phyloP scores from a whole-genome alignment of 139 green algal genomes.

The Zygnema circumcarinatum region DNA sequence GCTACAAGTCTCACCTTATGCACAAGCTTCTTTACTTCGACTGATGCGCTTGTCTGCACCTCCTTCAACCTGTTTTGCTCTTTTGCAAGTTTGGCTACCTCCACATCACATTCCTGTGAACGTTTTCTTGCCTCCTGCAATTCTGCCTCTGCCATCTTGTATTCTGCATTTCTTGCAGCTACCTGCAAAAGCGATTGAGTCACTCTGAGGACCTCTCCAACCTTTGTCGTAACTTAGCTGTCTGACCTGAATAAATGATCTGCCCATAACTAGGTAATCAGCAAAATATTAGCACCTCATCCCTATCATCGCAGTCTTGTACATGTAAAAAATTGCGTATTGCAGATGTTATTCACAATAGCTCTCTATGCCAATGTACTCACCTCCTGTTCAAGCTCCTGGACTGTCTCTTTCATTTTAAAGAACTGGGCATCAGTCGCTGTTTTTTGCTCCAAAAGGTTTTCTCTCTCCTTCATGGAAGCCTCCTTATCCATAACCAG shows the following conservation, averaged over 20 bases:
- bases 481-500: constrained; percentile 41
- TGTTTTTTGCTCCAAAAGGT: constrained; percentile 63
- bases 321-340: background rate
- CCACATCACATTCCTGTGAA: constrained; percentile 80
- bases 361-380: no score
- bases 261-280: no score
- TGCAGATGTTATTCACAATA: no score
- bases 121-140: constrained; percentile 67
- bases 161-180: constrained; percentile 15
- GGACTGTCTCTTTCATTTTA: constrained; percentile 2
- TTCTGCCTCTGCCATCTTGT: constrained; percentile 61
- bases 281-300: no score
- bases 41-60: constrained; percentile 46
- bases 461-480: constrained; percentile 47
- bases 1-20: constrained; percentile 60
- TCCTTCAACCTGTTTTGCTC: constrained; percentile 64
- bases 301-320: no score
- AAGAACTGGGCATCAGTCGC: constrained; percentile 8
- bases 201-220: no score
- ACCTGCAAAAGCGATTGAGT: constrained; percentile 46
- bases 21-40: constrained; percentile 63
- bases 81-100: constrained; percentile 71
- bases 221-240: no score
- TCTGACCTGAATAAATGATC: no score
- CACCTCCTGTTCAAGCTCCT: constrained; percentile 17